Evolutionary conservation across 768 basidiomycete species (phyloP), one percentile per base, ranked within the genome.

Genomic region (Brasilioporus rufonigricans): DNA sequence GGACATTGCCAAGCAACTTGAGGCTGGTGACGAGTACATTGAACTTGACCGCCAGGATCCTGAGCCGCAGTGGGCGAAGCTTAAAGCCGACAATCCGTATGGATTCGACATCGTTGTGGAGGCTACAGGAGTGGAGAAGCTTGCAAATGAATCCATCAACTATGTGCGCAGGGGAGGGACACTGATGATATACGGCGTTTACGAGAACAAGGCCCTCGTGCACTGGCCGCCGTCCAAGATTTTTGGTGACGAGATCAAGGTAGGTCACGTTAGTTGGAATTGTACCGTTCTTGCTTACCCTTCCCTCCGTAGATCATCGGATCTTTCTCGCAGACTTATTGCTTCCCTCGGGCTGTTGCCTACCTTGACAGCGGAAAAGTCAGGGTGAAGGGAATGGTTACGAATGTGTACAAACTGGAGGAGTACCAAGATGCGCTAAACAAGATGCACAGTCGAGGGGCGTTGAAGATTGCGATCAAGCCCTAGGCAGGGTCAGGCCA

Each of bases 51-150:
- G 92, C 52, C 71, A 83, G 64, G 76, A 86, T 61, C 87, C 92
- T 9, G 83, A 80, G 12, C 73, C 80, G 0, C 92, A 94, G 65
- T 95, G 91, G 91, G 78, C 80, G 55, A 76, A 89, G 68, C 73
- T 95, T 55, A 91, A 86, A 74, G 72, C 85, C 53, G 86, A 87
- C 57, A 85, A 93, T 60, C 91, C 89, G 5, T 86, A 92, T 65
- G 93, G 93, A 3, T 94, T 94, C 66, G 91, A 93, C 67, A 83
- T 91, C n/a, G 91, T 92, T 18, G 80, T 76, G 43, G 87, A 89
- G 66, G 87, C 86, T 43, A 89, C 88, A 0, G 93, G 93, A 31
- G 86, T 89, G 29, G 91, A 93, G 73, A 85, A 85, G 64, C 71
- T 96, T 39, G 92, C 89, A n/a, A 86, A 93, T 63, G 86, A 91